Percentiles rank a stretch among this genome's conserved stretches.
Evolutionary conservation across 805 yeast genomes (phyloP).

Genomic region (Kuraishia molischiana): DNA sequence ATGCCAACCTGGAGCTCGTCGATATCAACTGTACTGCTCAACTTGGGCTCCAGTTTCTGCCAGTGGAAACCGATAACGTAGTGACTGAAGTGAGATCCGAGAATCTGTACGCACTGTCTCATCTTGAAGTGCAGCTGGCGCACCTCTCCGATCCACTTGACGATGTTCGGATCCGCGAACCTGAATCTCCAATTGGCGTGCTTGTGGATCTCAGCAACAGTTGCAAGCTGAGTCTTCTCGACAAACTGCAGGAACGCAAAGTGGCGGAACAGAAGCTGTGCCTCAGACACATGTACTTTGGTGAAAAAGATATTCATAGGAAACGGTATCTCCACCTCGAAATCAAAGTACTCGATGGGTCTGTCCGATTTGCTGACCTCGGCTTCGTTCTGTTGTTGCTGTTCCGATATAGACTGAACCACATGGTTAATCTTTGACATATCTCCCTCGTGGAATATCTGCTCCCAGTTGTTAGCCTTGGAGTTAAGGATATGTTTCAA

Average conservation of each 20-base stretch:
- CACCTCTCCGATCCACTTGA: conserved; percentile 43
- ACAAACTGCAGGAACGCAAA: conserved; percentile 54
- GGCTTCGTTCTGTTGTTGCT: conserved; percentile 9
- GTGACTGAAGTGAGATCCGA: conserved; percentile 41
- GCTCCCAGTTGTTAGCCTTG: conserved; percentile 44
- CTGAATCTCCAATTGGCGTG: conserved; percentile 58
- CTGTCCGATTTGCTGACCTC: conserved; percentile 19
- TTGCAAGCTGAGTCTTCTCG: conserved; percentile 45
- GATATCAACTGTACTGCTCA: no score
- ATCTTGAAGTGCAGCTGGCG: conserved; percentile 48
- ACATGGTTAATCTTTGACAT: conserved; percentile 32
- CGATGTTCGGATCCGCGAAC: conserved; percentile 30
- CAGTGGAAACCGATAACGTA: conserved; percentile 3
- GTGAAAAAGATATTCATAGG: conserved; percentile 75
- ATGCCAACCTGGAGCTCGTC: conserved; percentile 11
- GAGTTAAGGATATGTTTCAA: conserved; percentile 42
- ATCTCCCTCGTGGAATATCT: conserved; percentile 34
- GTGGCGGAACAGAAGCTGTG: conserved; percentile 72
- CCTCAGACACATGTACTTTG: conserved; percentile 62
- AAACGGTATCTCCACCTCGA: conserved; percentile 65
- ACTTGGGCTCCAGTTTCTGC: not conserved
- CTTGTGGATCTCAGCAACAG: conserved; percentile 64
- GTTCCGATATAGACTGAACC: conserved; percentile 30
- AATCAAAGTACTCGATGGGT: conserved; percentile 40
- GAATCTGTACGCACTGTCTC: conserved; percentile 44